A percentile compares a stretch with the other conserved stretches of the same genome.
Evolutionary conservation across 2,329 filamentous ascomycete genomes (phyloP).

Genomic region (Trichoderma koningii): DNA sequence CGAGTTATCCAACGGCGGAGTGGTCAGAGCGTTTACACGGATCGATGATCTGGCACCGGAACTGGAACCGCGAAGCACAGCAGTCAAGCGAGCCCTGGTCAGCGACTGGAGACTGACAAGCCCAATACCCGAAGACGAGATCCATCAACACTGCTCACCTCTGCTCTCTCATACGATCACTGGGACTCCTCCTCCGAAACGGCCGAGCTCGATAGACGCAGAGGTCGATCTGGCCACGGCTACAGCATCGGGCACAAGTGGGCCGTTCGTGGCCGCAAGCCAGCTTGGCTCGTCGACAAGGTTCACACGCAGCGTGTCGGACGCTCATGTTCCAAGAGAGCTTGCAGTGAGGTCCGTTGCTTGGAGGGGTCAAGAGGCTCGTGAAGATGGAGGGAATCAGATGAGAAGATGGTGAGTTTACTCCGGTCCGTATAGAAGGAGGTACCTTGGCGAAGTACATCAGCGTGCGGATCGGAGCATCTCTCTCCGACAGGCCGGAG

Average conservation of each 20-base stretch:
- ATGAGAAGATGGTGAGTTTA: not conserved
- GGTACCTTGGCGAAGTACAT: not conserved
- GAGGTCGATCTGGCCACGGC: constrained; percentile 11
- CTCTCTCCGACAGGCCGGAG: not conserved
- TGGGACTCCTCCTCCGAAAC: constrained; percentile 12
- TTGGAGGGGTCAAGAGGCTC: not conserved
- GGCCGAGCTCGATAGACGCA: constrained; percentile 20
- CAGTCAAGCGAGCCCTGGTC: not conserved
- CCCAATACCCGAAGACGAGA: not conserved
- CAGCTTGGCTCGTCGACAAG: constrained; percentile 19
- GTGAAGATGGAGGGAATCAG: not conserved
- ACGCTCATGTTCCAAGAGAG: constrained; percentile 4
- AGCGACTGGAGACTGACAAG: not conserved
- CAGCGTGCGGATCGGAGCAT: not conserved
- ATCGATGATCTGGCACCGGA: not conserved
- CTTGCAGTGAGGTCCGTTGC: not conserved
- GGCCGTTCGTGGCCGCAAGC: constrained; percentile 20
- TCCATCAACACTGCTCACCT: not conserved
- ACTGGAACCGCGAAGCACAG: not conserved
- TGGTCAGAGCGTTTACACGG: constrained; percentile 11
- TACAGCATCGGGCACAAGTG: constrained; percentile 17
- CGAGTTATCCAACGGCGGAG: constrained; percentile 17
- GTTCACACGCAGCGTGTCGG: constrained; percentile 23
- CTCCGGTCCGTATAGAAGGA: constrained; percentile 1
- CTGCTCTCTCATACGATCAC: not conserved